These are phyloP conservation scores for apple (Malus domestica) DNA, from an alignment of 306 rosid genomes.

Conservation along the genomic window DNA sequence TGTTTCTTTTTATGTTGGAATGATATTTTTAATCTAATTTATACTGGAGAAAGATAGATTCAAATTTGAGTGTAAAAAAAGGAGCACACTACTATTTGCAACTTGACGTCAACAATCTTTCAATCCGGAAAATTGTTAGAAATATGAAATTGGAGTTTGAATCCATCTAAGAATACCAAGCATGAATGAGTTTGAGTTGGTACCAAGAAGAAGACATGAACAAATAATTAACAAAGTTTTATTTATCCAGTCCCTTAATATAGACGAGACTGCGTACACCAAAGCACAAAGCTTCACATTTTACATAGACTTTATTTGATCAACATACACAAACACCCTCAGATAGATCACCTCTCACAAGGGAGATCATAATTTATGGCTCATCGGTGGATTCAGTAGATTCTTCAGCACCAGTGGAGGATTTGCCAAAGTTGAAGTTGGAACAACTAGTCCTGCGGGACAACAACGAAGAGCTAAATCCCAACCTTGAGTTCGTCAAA, in stretches of 20 bases:
- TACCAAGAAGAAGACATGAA: neutral
- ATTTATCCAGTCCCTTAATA: neutral
- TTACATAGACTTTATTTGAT: neutral
- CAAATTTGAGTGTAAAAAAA: too few species aligned
- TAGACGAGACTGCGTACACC: neutral
- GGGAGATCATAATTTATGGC: neutral
- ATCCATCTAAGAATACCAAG: neutral
- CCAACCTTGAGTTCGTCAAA: slow-evolving; percentile 34
- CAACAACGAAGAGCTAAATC: slow-evolving; percentile 28
- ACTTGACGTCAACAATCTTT: neutral
- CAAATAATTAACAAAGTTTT: neutral
- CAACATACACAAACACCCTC: neutral
- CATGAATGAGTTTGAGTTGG: neutral
- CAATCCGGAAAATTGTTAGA: too few species aligned
- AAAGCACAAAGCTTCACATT: neutral
- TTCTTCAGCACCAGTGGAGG: neutral
- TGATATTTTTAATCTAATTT: too few species aligned
- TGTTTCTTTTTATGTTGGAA: too few species aligned
- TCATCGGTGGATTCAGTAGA: neutral
- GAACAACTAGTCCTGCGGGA: slow-evolving; percentile 29
- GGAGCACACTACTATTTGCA: neutral
- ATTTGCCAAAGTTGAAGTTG: slow-evolving; percentile 21
- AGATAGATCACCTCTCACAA: neutral
- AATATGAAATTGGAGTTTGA: neutral
- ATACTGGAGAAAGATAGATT: too few species aligned